Evolutionary conservation across 345 rosid species (phyloP).

Genomic region (Mallotus nudiflorus): DNA sequence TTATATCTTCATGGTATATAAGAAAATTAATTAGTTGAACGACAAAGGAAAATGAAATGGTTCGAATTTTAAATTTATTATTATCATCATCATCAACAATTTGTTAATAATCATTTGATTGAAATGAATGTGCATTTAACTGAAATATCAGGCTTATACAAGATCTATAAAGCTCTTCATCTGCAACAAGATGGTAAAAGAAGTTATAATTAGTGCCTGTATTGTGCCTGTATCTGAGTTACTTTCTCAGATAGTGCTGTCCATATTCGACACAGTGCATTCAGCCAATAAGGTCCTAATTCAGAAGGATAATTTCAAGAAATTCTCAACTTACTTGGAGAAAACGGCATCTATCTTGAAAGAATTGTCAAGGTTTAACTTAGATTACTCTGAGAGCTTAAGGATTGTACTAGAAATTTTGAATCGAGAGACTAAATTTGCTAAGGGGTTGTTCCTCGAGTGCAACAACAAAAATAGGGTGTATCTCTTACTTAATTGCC

Average conservation of each 20-base stretch:
- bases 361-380: slow-evolving; percentile 22
- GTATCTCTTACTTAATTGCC: slow-evolving; percentile 25
- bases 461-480: slow-evolving; percentile 19
- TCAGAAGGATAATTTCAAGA: slow-evolving; percentile 25
- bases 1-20: no score
- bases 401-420: slow-evolving; percentile 15
- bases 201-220: not conserved
- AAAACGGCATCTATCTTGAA: slow-evolving; percentile 14
- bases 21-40: no score
- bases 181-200: slow-evolving; percentile 21
- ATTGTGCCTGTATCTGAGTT: slow-evolving; percentile 15
- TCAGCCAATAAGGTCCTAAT: slow-evolving; percentile 16
- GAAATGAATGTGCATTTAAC: no score
- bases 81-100: no score
- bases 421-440: slow-evolving; percentile 20
- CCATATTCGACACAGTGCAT: slow-evolving; percentile 20
- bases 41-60: no score
- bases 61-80: no score
- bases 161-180: slow-evolving; percentile 8
- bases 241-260: slow-evolving; percentile 20
- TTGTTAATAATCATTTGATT: no score
- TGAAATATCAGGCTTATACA: no score
- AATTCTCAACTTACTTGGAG: slow-evolving; percentile 27
- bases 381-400: slow-evolving; percentile 14
- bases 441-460: slow-evolving; percentile 19